Evolutionary conservation across 2,329 filamentous ascomycete species (phyloP).

Genomic region (Neopestalotiopsis clavispora): DNA sequence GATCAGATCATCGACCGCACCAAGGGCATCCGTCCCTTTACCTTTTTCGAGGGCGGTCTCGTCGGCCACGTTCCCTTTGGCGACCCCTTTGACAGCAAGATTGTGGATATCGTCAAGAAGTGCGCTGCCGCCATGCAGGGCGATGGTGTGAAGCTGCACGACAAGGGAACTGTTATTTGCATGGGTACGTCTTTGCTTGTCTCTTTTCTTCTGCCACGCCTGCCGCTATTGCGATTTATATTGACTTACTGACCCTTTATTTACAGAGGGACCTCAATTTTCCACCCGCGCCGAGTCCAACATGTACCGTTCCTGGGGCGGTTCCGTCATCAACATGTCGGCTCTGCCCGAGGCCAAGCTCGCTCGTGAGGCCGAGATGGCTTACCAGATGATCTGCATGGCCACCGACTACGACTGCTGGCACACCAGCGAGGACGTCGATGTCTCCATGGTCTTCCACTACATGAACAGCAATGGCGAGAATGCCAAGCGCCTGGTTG

Average conservation of each 20-base stretch:
- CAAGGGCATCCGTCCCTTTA: slow-evolving; percentile 92
- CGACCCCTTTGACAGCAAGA: slow-evolving; percentile 85
- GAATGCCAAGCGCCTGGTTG: slow-evolving; percentile 86
- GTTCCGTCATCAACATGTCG: slow-evolving; percentile 98
- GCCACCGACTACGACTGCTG: slow-evolving; percentile 99
- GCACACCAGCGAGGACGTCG: slow-evolving; percentile 82
- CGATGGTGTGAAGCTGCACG: slow-evolving; percentile 84
- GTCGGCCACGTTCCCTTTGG: slow-evolving; percentile 96
- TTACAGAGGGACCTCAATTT: slow-evolving; percentile 92
- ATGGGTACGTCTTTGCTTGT: slow-evolving; percentile 68
- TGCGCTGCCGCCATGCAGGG: slow-evolving; percentile 80
- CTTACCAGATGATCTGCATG: slow-evolving; percentile 99
- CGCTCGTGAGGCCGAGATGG: slow-evolving; percentile 92
- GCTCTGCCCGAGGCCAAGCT: slow-evolving; percentile 94
- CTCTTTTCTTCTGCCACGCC: not conserved
- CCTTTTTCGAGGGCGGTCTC: slow-evolving; percentile 91
- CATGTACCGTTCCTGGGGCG: slow-evolving; percentile 93
- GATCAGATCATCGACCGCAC: slow-evolving; percentile 98
- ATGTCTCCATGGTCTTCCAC: slow-evolving; percentile 95
- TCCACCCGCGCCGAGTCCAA: slow-evolving; percentile 94
- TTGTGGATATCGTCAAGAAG: slow-evolving; percentile 76
- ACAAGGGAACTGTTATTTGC: slow-evolving; percentile 83
- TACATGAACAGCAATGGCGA: slow-evolving; percentile 93
- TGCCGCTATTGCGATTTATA: not conserved
- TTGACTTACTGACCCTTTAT: not conserved